A percentile compares a stretch with the other conserved stretches of the same genome.
Conservation (phyloP, 768 basidiomycete species). For the Psilocybe cyanescens region DNA sequence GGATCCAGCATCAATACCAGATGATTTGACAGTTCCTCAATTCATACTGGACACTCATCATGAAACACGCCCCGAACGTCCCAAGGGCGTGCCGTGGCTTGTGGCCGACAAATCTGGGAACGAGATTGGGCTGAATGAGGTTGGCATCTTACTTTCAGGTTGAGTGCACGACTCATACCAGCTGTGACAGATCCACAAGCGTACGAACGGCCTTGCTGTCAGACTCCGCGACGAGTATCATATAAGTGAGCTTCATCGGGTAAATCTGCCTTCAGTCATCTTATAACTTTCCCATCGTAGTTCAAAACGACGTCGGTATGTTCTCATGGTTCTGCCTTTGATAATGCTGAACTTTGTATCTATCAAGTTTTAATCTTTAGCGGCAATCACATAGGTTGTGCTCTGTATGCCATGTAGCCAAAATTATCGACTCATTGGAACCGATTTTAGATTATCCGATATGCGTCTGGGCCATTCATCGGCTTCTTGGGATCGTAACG, state of each 20-base stretch:
- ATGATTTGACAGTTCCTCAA: slow-evolving; percentile 11
- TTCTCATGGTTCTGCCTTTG: background rate
- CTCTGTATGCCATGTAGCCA: background rate
- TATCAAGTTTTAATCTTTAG: slow-evolving; percentile 9
- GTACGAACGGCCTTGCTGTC: slow-evolving; percentile 2
- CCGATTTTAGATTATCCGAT: slow-evolving; percentile 12
- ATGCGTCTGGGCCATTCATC: slow-evolving; percentile 12
- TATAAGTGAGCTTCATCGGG: background rate
- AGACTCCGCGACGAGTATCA: slow-evolving; percentile 4
- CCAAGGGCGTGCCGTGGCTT: slow-evolving; percentile 4
- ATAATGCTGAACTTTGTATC: background rate
- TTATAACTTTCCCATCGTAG: background rate
- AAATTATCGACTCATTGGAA: background rate
- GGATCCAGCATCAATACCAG: slow-evolving; percentile 3
- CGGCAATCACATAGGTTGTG: slow-evolving; percentile 13
- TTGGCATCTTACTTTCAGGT: background rate
- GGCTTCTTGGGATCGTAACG: slow-evolving; percentile 13
- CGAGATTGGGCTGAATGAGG: background rate
- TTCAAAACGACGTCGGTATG: background rate
- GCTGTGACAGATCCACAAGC: slow-evolving; percentile 5
- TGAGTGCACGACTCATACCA: background rate
- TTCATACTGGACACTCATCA: slow-evolving; percentile 9
- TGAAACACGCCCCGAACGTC: slow-evolving; percentile 5
- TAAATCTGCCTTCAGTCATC: background rate
- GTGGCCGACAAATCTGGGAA: slow-evolving; percentile 12